phyloP scores from a whole-genome alignment of 208 protist species.

The Phytomonas francai region DNA sequence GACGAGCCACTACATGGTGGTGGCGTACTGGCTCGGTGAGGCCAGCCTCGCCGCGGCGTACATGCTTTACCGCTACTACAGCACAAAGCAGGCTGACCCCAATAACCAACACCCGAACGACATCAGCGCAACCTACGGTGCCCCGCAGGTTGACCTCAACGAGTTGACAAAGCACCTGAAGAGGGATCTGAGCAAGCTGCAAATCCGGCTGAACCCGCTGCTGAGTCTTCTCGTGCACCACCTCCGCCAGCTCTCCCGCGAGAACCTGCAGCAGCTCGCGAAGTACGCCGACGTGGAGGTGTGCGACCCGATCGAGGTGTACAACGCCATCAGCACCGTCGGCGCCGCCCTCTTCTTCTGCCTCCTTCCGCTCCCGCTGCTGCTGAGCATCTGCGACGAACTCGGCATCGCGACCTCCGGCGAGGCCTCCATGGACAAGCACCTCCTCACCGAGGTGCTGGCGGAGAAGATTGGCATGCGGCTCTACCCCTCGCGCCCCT shows the following conservation, averaged over 20 bases:
- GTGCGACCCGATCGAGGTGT: slow-evolving; percentile 33
- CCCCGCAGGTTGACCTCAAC: background rate
- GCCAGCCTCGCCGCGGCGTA: slow-evolving; percentile 30
- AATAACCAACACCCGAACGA: background rate
- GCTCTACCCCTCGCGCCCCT: slow-evolving; percentile 30
- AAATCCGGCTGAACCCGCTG: slow-evolving; percentile 28
- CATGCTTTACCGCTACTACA: slow-evolving; percentile 32
- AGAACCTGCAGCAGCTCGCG: slow-evolving; percentile 30
- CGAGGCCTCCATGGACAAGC: slow-evolving; percentile 30
- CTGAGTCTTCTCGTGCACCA: slow-evolving; percentile 36
- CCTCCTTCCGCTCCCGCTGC: slow-evolving; percentile 23
- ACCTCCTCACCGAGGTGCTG: slow-evolving; percentile 45
- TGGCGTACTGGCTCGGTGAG: slow-evolving; percentile 35
- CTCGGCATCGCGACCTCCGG: slow-evolving; percentile 46
- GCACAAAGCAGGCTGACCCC: slow-evolving; percentile 13
- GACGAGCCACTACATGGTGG: slow-evolving; percentile 19
- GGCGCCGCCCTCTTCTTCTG: slow-evolving; percentile 50
- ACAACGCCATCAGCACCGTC: slow-evolving; percentile 39
- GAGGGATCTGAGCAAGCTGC: background rate
- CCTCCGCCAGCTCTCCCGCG: slow-evolving; percentile 25
- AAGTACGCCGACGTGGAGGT: slow-evolving; percentile 16
- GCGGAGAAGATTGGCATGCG: slow-evolving; percentile 55
- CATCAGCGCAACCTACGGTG: background rate
- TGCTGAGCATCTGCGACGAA: slow-evolving; percentile 35
- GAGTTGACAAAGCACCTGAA: background rate